Base-by-base conservation (phyloP, 805 yeast species). In the Saccharomyces mikatae region DNA sequence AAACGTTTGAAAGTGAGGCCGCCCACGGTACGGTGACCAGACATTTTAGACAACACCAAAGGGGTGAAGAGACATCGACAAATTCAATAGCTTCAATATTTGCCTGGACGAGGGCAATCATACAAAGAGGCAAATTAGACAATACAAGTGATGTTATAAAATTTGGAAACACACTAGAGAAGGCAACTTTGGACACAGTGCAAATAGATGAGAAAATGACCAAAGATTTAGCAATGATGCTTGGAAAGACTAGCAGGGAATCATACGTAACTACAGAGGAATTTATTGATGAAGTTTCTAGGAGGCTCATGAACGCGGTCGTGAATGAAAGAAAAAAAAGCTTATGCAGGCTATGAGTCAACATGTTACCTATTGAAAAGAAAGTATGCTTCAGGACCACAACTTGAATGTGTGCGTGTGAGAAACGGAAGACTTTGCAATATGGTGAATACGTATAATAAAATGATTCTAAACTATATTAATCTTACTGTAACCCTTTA, bases 21-120 rank as follows among this genome's bases (percentile, higher is more conserved):
- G 94, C 94, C 32, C 94, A 87, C 66, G 94, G 94, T 63, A 87
- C 94, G 22, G 94, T 87, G 58, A 87, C 94, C 32, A 83, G 94
- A 79, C 94, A 87, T 68, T 87, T 76, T 74, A 84, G 92, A 80
- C 86, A 81, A 71, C 82, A 84, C 63, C 92, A 87, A 72, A 81
- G 81, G 65, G 92, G 92, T 58, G 83, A 86, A 67, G 88, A 85
- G 68, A 87, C 94, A 6, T 85, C 91, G 3, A 87, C 94, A 53
- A 87, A 87, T 73, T 86, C 94, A 8, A 87, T 87, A 70, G 94
- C 94, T 4, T 84, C 90, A 21, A 87, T 87, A 56, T 87, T 86
- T 63, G 94, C 94, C 30, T 87, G 94, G 94, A 70, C 90, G n/a
- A 80, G 91, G 73, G 94, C 92, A 67, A 71, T 87, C 52, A 82